Percentiles rank a stretch among this genome's conserved stretches.
Conservation (phyloP, 495 filamentous ascomycete species). For the Trichoderma reesei region DNA sequence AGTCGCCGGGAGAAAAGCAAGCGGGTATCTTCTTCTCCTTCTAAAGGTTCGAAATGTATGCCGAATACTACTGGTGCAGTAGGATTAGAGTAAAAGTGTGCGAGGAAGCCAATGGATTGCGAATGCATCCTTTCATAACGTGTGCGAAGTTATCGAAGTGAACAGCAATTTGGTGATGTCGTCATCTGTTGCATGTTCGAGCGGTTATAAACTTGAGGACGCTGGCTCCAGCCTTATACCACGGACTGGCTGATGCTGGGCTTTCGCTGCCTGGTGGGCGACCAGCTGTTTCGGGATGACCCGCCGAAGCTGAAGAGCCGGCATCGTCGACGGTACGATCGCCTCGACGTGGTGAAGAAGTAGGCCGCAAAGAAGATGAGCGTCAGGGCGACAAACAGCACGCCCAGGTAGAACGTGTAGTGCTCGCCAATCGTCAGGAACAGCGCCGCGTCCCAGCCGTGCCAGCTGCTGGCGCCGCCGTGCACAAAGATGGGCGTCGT, state of each 20-base stretch:
- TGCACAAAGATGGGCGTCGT: conserved; percentile 3
- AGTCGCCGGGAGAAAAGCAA: background rate
- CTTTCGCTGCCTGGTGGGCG: background rate
- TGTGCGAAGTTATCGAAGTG: background rate
- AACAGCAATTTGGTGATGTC: background rate
- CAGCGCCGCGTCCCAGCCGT: background rate
- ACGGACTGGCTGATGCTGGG: conserved; percentile 2
- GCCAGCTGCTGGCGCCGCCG: conserved; percentile 2
- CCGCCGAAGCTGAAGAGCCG: background rate
- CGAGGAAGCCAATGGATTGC: background rate
- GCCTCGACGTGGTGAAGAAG: background rate
- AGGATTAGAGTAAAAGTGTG: background rate
- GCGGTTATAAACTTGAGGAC: too few species aligned
- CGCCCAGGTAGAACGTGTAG: conserved; percentile 1
- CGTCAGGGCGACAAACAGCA: background rate
- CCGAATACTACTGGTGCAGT: background rate
- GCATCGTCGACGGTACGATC: conserved; percentile 3
- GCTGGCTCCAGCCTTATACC: background rate
- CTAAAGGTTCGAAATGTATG: background rate
- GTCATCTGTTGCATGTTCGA: too few species aligned
- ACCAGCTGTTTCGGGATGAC: conserved; percentile 4
- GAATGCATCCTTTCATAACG: background rate
- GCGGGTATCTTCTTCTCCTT: background rate
- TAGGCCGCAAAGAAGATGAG: background rate
- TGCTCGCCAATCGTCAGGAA: conserved; percentile 8